Conservation (phyloP, 148 eudicot genomes). For the Rhododendron ferrugineum region DNA sequence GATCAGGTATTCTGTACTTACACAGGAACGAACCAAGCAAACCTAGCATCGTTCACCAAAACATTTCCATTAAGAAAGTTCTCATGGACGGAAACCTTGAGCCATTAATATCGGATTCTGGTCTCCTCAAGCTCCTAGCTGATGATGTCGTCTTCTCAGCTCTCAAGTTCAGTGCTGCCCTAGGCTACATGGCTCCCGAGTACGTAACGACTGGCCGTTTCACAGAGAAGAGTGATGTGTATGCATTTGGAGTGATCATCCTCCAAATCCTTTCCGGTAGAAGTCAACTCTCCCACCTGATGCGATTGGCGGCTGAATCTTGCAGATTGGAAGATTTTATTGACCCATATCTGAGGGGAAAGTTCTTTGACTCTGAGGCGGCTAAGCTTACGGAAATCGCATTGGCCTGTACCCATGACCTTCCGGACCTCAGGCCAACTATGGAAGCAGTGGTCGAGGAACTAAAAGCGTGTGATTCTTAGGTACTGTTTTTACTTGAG, state of each 20-base stretch:
- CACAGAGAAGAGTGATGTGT: slow-evolving; percentile 89
- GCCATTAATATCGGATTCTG: slow-evolving; percentile 69
- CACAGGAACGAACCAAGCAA: slow-evolving; percentile 54
- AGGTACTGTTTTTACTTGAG: not conserved
- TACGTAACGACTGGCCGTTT: slow-evolving; percentile 86
- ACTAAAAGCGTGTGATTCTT: slow-evolving; percentile 17
- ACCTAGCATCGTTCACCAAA: slow-evolving; percentile 71
- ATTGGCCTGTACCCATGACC: slow-evolving; percentile 60
- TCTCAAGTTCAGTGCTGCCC: slow-evolving; percentile 83
- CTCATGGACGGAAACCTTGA: slow-evolving; percentile 53
- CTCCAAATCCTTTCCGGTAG: slow-evolving; percentile 75
- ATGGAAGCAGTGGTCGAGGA: slow-evolving; percentile 54
- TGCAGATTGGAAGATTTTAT: slow-evolving; percentile 49
- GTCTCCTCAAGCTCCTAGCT: slow-evolving; percentile 81
- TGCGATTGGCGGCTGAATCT: slow-evolving; percentile 49
- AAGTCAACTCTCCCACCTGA: slow-evolving; percentile 41
- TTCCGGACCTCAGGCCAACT: slow-evolving; percentile 56
- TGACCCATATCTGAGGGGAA: slow-evolving; percentile 52
- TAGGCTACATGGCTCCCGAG: slow-evolving; percentile 94
- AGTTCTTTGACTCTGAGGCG: slow-evolving; percentile 45
- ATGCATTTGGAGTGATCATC: slow-evolving; percentile 78
- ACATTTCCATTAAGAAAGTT: slow-evolving; percentile 83
- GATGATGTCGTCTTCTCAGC: slow-evolving; percentile 84
- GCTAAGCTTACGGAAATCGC: slow-evolving; percentile 46
- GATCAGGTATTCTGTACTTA: slow-evolving; percentile 62